Percentiles rank a stretch among this genome's conserved stretches.
Conservation (phyloP, 805 yeast species). For the Wickerhamiella domercqiae region DNA sequence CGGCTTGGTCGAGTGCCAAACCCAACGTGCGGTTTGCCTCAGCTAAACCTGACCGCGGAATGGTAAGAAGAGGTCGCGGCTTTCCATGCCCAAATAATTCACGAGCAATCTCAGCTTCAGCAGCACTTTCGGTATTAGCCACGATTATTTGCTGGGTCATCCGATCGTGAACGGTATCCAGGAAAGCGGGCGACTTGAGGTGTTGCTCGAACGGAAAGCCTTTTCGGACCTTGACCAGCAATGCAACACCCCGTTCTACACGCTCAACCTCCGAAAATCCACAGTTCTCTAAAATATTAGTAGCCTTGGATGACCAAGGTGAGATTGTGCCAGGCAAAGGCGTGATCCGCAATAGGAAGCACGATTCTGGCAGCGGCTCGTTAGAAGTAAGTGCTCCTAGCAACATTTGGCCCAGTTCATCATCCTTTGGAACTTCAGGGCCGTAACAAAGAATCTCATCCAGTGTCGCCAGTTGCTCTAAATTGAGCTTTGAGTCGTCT, state of each 20-base stretch:
- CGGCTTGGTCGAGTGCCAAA: conserved; percentile 87
- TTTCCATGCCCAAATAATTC: conserved; percentile 52
- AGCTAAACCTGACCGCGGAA: conserved; percentile 41
- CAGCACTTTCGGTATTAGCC: conserved; percentile 34
- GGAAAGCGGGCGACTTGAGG: conserved; percentile 37
- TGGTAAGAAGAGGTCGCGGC: conserved; percentile 66
- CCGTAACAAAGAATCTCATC: conserved; percentile 62
- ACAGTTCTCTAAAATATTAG: conserved; percentile 81
- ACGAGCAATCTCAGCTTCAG: conserved; percentile 36
- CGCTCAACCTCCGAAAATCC: conserved; percentile 65
- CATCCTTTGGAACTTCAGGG: conserved; percentile 39
- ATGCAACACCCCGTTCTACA: conserved; percentile 79
- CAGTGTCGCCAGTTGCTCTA: conserved; percentile 28
- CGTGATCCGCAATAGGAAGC: conserved; percentile 54
- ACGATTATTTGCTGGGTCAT: conserved; percentile 64
- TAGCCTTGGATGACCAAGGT: conserved; percentile 98
- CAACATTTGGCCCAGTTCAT: conserved; percentile 30
- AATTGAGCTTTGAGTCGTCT: conserved; percentile 18
- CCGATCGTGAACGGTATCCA: conserved; percentile 72
- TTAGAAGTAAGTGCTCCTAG: conserved; percentile 22
- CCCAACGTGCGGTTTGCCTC: conserved; percentile 76
- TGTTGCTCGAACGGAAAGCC: conserved; percentile 52
- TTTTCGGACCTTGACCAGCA: conserved; percentile 53
- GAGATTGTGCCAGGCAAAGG: conserved; percentile 96
- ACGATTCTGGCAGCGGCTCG: conserved; percentile 20